These are phyloP conservation scores for Meyerozyma sp. DNA, from an alignment of 1,139 yeast species.

Conservation along the genomic window DNA sequence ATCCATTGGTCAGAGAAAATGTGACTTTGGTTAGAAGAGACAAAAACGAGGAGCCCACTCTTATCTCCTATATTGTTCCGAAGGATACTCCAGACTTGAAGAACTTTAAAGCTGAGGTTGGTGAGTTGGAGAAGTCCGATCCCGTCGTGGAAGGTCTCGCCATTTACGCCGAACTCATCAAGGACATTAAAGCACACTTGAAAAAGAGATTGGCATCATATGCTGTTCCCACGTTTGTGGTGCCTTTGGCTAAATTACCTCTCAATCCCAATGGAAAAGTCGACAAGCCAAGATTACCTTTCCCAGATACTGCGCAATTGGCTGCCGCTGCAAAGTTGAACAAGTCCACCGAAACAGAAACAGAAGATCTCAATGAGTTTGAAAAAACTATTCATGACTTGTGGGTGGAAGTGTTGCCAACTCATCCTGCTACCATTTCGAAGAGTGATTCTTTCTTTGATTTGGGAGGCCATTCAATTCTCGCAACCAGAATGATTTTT, in stretches of 20 bases:
- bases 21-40: constrained; percentile 90
- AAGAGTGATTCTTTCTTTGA: constrained; percentile 91
- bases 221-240: constrained; percentile 88
- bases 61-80: constrained; percentile 90
- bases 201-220: constrained; percentile 88
- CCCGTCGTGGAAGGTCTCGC: constrained; percentile 78
- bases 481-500: constrained; percentile 96
- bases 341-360: constrained; percentile 27
- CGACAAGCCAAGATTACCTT: constrained; percentile 94
- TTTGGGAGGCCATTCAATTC: constrained; percentile 94
- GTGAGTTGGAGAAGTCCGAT: constrained; percentile 37
- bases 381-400: constrained; percentile 71
- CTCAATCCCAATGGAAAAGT: constrained; percentile 97
- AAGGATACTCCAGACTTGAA: constrained; percentile 56
- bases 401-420: constrained; percentile 85
- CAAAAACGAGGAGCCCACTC: constrained; percentile 85
- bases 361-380: constrained; percentile 48
- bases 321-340: constrained; percentile 52
- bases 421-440: constrained; percentile 69
- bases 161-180: constrained; percentile 68
- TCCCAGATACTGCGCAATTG: constrained; percentile 87
- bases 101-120: constrained; percentile 39
- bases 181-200: constrained; percentile 74
- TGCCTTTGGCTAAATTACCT: constrained; percentile 82
- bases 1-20: constrained; percentile 86